phyloP scores from a whole-genome alignment of 2,329 filamentous ascomycete species.

The Beauveria pseudobassiana region DNA sequence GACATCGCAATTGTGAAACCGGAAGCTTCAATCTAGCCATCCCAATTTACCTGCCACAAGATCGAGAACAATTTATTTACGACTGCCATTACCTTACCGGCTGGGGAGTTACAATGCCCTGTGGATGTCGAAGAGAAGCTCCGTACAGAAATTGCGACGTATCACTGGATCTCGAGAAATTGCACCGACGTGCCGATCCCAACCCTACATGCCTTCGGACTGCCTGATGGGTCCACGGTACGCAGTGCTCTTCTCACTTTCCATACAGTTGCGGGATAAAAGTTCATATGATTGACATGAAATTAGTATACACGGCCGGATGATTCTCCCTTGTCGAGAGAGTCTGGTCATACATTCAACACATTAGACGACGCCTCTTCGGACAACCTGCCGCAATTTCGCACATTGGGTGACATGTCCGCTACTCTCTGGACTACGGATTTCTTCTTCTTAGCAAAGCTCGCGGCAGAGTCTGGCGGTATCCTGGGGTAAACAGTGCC shows the following conservation, averaged over 20 bases:
- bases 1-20: not conserved
- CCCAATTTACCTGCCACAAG: not conserved
- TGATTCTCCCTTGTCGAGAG: not conserved
- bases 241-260: not conserved
- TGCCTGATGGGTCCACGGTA: not conserved
- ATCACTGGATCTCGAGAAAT: not conserved
- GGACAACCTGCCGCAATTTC: not conserved
- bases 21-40: not conserved
- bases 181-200: not conserved
- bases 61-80: not conserved
- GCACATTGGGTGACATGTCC: not conserved
- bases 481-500: slow-evolving; percentile 1
- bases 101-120: too few relatives aligned
- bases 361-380: not conserved
- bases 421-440: not conserved
- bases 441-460: not conserved
- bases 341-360: not conserved
- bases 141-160: too few relatives aligned
- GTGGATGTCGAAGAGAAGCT: too few relatives aligned
- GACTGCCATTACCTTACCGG: too few relatives aligned
- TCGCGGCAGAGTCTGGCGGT: not conserved
- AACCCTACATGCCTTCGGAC: not conserved
- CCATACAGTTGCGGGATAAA: not conserved
- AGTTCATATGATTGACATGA: too few relatives aligned
- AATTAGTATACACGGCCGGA: not conserved